Conservation (phyloP, 305 asterid species). For the Solanum hybrid region DNA sequence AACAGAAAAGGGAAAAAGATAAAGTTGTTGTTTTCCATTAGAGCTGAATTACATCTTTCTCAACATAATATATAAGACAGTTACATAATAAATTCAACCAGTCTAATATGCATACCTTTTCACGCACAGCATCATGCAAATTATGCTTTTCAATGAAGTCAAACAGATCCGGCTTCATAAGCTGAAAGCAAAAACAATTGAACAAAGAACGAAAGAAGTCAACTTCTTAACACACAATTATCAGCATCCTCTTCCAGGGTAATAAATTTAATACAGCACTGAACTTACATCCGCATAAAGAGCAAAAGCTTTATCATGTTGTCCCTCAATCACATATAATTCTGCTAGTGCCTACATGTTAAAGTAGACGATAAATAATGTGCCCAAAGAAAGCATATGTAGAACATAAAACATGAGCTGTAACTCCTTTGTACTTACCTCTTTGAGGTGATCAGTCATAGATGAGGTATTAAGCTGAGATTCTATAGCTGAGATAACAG, state of each 20-base stretch:
- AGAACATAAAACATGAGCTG: conserved; percentile 4
- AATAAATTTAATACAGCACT: background rate
- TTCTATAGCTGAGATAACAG: conserved; percentile 87
- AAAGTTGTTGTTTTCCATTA: background rate
- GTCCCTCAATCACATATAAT: conserved; percentile 75
- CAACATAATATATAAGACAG: background rate
- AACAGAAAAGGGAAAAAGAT: background rate
- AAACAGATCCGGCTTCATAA: conserved; percentile 74
- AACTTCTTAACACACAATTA: conserved; percentile 10
- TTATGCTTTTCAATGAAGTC: conserved; percentile 92
- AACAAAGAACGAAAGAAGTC: conserved; percentile 7
- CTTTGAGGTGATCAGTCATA: conserved; percentile 70
- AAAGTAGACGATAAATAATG: conserved; percentile 11
- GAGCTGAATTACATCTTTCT: background rate
- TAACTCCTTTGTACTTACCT: conserved; percentile 41
- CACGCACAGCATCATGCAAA: conserved; percentile 71
- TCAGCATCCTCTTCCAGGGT: conserved; percentile 2
- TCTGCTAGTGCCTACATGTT: conserved; percentile 74
- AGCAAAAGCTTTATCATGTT: conserved; percentile 83
- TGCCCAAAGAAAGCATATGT: background rate
- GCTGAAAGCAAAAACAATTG: conserved; percentile 45
- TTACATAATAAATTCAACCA: background rate
- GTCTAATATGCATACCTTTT: conserved; percentile 51
- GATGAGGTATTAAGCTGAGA: conserved; percentile 88
- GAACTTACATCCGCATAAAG: conserved; percentile 91